phyloP scores from a whole-genome alignment of 129 eudicot species.

The Arctium minus region DNA sequence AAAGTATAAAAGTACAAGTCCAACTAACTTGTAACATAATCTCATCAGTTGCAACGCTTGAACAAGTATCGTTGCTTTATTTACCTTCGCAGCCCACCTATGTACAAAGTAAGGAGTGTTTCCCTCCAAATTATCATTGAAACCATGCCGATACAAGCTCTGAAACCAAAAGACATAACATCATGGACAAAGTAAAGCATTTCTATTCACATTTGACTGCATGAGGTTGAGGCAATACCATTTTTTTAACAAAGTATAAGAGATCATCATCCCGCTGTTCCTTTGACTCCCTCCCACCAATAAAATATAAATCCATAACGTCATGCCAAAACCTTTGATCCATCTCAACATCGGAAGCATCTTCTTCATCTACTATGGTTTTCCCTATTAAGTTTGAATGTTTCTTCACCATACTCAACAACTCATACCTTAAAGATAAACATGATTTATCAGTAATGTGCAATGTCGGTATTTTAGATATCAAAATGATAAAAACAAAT shows the following conservation, averaged over 20 bases:
- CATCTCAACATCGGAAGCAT: constrained; percentile 72
- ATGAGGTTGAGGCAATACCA: constrained; percentile 37
- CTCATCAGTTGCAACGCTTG: not conserved
- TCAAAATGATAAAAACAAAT: not conserved
- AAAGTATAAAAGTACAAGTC: not conserved
- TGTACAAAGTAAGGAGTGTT: constrained; percentile 91
- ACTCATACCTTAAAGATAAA: constrained; percentile 52
- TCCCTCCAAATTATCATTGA: constrained; percentile 51
- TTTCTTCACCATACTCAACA: constrained; percentile 88
- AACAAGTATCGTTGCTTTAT: constrained; percentile 11
- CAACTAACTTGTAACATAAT: not conserved
- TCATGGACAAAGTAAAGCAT: constrained; percentile 7
- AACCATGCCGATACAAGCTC: constrained; percentile 43
- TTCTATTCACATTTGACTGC: not conserved
- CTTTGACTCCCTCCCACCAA: constrained; percentile 66
- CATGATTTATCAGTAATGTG: not conserved
- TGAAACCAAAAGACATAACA: constrained; percentile 28
- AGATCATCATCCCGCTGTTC: constrained; percentile 91
- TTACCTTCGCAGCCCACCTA: constrained; percentile 98
- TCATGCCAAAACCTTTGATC: constrained; percentile 84
- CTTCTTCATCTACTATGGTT: constrained; percentile 61
- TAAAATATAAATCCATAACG: constrained; percentile 67
- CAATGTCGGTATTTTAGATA: not conserved
- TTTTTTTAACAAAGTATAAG: constrained; percentile 75
- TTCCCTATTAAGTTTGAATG: constrained; percentile 77